These are phyloP conservation scores for Jatropha curcas DNA, from an alignment of 345 rosid genomes.

Conservation along the genomic window DNA sequence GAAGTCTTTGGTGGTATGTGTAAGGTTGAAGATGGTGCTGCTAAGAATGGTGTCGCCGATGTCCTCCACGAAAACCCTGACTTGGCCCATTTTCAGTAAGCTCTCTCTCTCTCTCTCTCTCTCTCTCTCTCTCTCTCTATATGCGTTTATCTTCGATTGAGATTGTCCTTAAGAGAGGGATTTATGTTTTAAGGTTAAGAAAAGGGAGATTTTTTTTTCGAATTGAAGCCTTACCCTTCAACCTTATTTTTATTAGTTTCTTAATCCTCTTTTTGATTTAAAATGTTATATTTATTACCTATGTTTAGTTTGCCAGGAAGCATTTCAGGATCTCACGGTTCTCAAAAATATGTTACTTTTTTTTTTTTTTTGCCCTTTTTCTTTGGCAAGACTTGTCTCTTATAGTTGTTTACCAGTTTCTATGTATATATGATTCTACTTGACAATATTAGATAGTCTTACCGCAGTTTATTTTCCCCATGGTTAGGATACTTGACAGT, in stretches of 20 bases:
- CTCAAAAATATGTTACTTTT: too few species aligned
- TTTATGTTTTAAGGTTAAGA: too few species aligned
- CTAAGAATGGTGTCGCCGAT: background rate
- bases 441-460: background rate
- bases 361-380: too few species aligned
- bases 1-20: background rate
- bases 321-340: background rate
- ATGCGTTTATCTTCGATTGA: background rate
- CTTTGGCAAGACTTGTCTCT: too few species aligned
- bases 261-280: too few species aligned
- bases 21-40: slow-evolving; percentile 11
- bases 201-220: background rate
- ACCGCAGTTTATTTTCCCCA: background rate
- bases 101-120: background rate
- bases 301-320: background rate
- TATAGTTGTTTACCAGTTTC: background rate
- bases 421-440: background rate
- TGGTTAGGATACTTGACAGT: slow-evolving; percentile 31
- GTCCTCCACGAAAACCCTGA: background rate
- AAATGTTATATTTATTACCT: too few species aligned
- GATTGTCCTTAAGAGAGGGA: background rate
- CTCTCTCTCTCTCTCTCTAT: background rate
- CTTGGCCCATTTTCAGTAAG: slow-evolving; percentile 19
- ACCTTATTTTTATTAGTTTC: background rate
- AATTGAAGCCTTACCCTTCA: background rate